Evolutionary conservation across 2,329 filamentous ascomycete species (phyloP).

Genomic region (Colletotrichum sp.): DNA sequence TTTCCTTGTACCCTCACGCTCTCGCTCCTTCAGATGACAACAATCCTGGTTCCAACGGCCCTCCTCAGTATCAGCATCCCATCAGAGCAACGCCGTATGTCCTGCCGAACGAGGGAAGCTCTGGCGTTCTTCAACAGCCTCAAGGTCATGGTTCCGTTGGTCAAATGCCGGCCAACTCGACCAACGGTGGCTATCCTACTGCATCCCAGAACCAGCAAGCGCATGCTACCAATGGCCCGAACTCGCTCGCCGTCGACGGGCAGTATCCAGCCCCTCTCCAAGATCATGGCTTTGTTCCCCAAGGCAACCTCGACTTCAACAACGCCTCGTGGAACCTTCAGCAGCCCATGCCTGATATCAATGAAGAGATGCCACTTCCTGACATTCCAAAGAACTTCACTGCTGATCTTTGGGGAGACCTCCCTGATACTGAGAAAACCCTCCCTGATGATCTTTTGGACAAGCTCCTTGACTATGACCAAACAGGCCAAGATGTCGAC

Average conservation of each 20-base stretch:
- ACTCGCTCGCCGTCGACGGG: neutral
- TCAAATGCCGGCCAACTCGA: neutral
- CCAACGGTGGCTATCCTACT: neutral
- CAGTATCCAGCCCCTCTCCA: neutral
- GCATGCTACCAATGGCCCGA: neutral
- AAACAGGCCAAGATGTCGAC: neutral
- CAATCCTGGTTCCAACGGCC: neutral
- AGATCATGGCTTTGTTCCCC: neutral
- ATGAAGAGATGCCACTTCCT: neutral
- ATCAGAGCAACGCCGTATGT: neutral
- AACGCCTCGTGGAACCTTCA: neutral
- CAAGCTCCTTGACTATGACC: neutral
- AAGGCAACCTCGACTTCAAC: neutral
- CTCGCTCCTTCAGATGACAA: neutral
- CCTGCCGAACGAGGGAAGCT: neutral
- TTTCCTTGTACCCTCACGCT: neutral
- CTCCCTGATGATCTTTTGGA: neutral
- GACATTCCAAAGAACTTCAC: neutral
- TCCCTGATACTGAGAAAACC: neutral
- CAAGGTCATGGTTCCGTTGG: neutral
- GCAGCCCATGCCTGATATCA: neutral
- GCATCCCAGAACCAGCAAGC: neutral
- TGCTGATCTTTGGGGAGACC: neutral
- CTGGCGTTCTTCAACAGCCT: neutral
- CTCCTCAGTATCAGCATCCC: neutral